phyloP scores from a whole-genome alignment of 345 rosid species.

The Clarkia xantiana region DNA sequence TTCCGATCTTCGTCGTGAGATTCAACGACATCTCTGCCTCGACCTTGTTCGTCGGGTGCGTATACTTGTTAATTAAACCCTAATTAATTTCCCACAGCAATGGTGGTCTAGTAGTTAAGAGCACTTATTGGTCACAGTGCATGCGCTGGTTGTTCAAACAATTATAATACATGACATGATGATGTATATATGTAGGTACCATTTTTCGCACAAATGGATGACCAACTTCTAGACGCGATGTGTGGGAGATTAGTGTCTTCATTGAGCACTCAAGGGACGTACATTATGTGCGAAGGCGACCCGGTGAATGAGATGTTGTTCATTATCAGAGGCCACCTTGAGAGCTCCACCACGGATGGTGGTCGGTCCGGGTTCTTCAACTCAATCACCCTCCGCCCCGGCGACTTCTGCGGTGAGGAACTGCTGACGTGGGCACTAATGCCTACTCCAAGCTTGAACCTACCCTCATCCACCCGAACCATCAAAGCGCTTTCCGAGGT shows the following conservation, averaged over 20 bases:
- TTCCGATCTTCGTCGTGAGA: conserved; percentile 75
- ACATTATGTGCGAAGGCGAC: conserved; percentile 67
- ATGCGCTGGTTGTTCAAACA: no score
- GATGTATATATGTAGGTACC: no score
- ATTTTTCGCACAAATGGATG: conserved; percentile 89
- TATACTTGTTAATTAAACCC: conserved; percentile 2
- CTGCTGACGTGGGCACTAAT: conserved; percentile 86
- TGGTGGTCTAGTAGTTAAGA: no score
- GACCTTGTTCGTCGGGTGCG: conserved; percentile 83
- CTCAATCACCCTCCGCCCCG: conserved; percentile 68
- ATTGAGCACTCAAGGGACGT: conserved; percentile 58
- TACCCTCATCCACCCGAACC: conserved; percentile 69
- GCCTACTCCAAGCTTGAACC: conserved; percentile 50
- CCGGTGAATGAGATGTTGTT: conserved; percentile 85
- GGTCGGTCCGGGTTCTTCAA: conserved; percentile 88
- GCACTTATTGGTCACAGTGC: no score
- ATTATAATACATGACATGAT: no score
- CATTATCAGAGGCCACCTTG: conserved; percentile 74
- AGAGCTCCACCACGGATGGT: conserved; percentile 89
- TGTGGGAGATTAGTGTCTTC: conserved; percentile 72
- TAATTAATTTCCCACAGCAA: no score
- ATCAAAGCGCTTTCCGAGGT: conserved; percentile 67
- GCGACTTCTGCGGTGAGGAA: conserved; percentile 92
- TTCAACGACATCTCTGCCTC: conserved; percentile 81
- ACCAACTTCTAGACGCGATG: conserved; percentile 90